phyloP scores from a whole-genome alignment of 192 early-diverging fungal species.

The Coemansia sp. region DNA sequence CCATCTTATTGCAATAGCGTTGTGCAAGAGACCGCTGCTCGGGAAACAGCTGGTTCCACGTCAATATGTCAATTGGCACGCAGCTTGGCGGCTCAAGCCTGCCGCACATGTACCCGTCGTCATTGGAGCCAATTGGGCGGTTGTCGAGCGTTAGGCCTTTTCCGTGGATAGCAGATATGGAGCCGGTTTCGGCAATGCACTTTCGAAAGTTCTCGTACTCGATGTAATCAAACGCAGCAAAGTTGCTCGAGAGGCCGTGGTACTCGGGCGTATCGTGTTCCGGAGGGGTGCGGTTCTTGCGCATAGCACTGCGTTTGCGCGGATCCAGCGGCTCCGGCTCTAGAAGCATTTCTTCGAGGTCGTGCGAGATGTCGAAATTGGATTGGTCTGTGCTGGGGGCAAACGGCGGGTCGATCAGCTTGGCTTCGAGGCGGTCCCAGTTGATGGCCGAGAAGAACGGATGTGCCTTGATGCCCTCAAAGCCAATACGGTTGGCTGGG shows the following conservation, averaged over 20 bases:
- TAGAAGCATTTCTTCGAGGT: conserved; percentile 94
- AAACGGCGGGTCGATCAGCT: conserved; percentile 77
- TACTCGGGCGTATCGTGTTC: conserved; percentile 59
- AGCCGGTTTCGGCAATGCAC: conserved; percentile 60
- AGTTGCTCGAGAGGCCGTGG: conserved; percentile 70
- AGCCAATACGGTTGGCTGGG: conserved; percentile 74
- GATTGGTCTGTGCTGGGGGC: conserved; percentile 82
- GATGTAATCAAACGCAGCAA: conserved; percentile 80
- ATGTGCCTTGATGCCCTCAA: conserved; percentile 69
- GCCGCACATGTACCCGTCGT: conserved; percentile 14
- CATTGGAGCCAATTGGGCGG: conserved; percentile 35
- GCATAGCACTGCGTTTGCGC: conserved; percentile 66
- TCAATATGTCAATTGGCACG: conserved; percentile 51
- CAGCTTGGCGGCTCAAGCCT: conserved; percentile 39
- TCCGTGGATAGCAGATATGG: conserved; percentile 14
- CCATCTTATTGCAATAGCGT: conserved; percentile 49
- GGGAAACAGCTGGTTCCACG: conserved; percentile 53
- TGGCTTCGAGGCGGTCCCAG: conserved; percentile 76
- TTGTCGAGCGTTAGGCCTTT: conserved; percentile 36
- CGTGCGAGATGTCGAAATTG: conserved; percentile 96
- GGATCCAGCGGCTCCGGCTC: conserved; percentile 93
- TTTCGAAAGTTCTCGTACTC: conserved; percentile 77
- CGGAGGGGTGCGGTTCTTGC: conserved; percentile 34
- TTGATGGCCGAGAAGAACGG: conserved; percentile 79
- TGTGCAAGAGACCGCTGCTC: conserved; percentile 47